These are phyloP conservation scores for Lipomyces yamadae DNA, from an alignment of 805 yeast species.

Conservation along the genomic window DNA sequence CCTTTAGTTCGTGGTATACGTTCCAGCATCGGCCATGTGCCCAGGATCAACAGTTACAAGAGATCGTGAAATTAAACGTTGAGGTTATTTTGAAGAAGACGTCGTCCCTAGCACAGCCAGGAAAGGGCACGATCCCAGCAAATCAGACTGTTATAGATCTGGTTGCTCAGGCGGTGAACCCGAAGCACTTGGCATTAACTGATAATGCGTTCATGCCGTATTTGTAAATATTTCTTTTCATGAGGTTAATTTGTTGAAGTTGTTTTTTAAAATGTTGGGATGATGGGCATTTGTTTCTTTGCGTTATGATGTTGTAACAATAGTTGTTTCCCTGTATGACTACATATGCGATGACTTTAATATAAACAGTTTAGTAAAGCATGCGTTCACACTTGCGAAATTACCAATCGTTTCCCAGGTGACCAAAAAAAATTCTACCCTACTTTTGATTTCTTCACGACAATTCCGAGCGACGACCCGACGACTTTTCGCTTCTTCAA, in stretches of 20 bases:
- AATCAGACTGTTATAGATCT: conserved; percentile 89
- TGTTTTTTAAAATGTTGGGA: neutral
- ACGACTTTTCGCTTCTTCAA: conserved; percentile 23
- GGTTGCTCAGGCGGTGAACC: conserved; percentile 93
- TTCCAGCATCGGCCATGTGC: conserved; percentile 80
- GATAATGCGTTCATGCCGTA: conserved; percentile 97
- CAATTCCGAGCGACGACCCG: conserved; percentile 25
- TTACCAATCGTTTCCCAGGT: neutral
- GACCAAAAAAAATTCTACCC: conserved; percentile 7
- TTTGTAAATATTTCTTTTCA: conserved; percentile 51
- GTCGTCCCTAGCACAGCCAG: conserved; percentile 70
- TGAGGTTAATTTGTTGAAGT: neutral
- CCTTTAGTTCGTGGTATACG: conserved; percentile 73
- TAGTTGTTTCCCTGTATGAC: neutral
- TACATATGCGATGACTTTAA: neutral
- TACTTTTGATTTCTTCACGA: conserved; percentile 28
- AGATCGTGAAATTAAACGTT: conserved; percentile 85
- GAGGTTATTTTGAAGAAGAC: conserved; percentile 82
- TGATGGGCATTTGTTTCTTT: neutral
- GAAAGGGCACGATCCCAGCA: conserved; percentile 66
- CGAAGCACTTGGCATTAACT: conserved; percentile 86
- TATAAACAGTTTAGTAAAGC: neutral
- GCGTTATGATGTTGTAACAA: neutral
- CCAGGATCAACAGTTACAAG: conserved; percentile 81
- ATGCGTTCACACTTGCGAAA: neutral